Evolutionary conservation across 768 basidiomycete species (phyloP), one percentile per base, ranked within the genome.

Genomic region (Calocybe indica): DNA sequence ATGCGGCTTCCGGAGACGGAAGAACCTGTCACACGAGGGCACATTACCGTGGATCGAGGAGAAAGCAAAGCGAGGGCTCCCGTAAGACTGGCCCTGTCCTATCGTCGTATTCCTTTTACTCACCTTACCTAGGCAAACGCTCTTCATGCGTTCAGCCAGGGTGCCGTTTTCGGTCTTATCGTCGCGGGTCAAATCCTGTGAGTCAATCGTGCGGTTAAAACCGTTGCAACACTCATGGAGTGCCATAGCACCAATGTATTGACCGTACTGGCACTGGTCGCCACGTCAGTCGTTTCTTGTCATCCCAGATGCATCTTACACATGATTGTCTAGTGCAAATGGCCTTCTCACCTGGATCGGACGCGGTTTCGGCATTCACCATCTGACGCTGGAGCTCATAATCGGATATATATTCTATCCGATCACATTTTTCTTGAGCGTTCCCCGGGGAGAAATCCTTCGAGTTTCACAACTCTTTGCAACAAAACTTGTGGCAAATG

Each of bases 381-480:
- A 76, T 0, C 78, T 94, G 46, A 93, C 91, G 2, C 73, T 96
- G 15, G 82, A 94, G 61, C 80, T 94, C 51, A 75, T 92, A 55
- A 68, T 93, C 50, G 83, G 89, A 36, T 94, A 96, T 68, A 63
- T 93, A 55, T 87, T 88, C 70, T 94, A 94, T 67, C 92, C 92
- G 28, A 52, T 95, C 51, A 78, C 87, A 1, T 92, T 92, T 73
- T 80, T 92, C 70, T 58, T 76, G 59, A 83, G 89, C 51, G 88
- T 91, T 5, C 90, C 90, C 1, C 81, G 81, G 34, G 52, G 57
- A n/a, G 92, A 94, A 66, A 90, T 95, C 55, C 71, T 93, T 40
- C 74, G 71, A 32, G 89, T 95, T 33, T 76, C 90, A 15, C 80
- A 83, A 55, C 75, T 93, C 12, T 80, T 95, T 52, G 91, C 86